phyloP scores from a whole-genome alignment of 306 rosid species.

The Alnus rubra region DNA sequence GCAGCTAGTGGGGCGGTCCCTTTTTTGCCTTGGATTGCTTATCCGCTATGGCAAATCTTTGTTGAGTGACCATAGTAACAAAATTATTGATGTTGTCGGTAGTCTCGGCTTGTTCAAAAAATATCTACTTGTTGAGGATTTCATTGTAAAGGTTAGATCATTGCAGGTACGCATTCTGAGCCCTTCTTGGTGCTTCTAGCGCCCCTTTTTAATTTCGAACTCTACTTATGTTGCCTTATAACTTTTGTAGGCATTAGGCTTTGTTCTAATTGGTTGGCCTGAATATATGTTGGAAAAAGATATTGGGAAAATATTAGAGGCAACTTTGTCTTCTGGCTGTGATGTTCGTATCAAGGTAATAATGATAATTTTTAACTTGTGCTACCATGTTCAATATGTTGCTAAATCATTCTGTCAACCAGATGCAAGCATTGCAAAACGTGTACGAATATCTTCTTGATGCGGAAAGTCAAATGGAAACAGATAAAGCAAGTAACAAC shows the following conservation, averaged over 20 bases:
- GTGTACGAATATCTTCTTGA: constrained; percentile 87
- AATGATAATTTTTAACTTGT: constrained; percentile 18
- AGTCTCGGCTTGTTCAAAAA: constrained; percentile 71
- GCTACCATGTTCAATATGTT: constrained; percentile 11
- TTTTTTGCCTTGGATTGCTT: constrained; percentile 89
- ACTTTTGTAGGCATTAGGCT: constrained; percentile 86
- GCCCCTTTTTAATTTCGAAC: constrained; percentile 19
- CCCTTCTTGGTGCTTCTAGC: constrained; percentile 13
- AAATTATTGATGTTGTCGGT: constrained; percentile 46
- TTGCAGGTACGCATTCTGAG: constrained; percentile 63
- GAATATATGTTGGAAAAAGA: constrained; percentile 87
- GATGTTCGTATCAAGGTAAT: constrained; percentile 85
- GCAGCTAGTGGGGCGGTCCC: constrained; percentile 89
- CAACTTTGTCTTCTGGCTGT: constrained; percentile 53
- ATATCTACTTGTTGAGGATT: constrained; percentile 71
- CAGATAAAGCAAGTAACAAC: constrained; percentile 48
- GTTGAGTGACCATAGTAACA: constrained; percentile 52
- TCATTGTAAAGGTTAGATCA: constrained; percentile 69
- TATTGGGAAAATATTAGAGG: constrained; percentile 79
- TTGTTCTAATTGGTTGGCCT: constrained; percentile 88
- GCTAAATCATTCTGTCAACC: constrained; percentile 44
- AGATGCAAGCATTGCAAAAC: constrained; percentile 97
- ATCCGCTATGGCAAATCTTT: constrained; percentile 85
- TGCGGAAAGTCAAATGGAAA: constrained; percentile 89
- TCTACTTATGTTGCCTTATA: constrained; percentile 33